Base-by-base conservation (phyloP, 495 filamentous ascomycete genomes). In the Hyaloscypha variabilis region DNA sequence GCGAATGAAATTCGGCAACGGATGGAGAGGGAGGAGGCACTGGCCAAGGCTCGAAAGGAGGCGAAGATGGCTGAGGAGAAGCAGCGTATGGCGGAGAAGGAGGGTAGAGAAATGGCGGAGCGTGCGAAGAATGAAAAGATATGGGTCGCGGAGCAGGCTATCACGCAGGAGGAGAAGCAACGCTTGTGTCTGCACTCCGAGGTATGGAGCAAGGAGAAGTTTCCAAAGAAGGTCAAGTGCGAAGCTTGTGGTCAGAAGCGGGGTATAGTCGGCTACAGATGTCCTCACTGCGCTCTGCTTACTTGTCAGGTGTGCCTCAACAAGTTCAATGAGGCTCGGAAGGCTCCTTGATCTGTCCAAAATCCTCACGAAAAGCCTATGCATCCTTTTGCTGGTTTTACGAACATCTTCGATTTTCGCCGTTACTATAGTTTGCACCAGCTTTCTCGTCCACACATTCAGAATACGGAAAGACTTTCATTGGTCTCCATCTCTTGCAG, bases 181-280 rank as follows among this genome's bases (percentile, higher is more conserved):
- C 3, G 25, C 0, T 46, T 50, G 17, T 76, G 74, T 61, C 68
- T 69, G 2, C 72, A 76, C 42, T 70, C 69, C 1, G 62, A 58
- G 4, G 72, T 69, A 42, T 76, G 72, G 56, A 19, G 53, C 13
- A 74, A 74, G 66, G 62, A 57, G 14, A 56, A 56, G 3, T 69
- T 69, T 39, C 28, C 28, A 6, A 60, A 68, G 65, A 76, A 76
- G 67, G 60, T 74, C 64, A 74, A 71, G 60, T 76, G 72, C 55
- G 62, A 39, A 6, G 50, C 57, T 3, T 76, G 74, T 50, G 26
- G 62, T 0, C 63, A 64, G 8, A 74, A 70, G 65, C 46, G 72
- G n/a, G 74, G 70, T 3, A 72, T 72, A 19, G 67, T 57, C 0
- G 62, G 70, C 1, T 73, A 73, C 62, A 66, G 71, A 29, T 76